Evolutionary conservation across 2,329 filamentous ascomycete species (phyloP).

Genomic region (Chaetomium sp.): DNA sequence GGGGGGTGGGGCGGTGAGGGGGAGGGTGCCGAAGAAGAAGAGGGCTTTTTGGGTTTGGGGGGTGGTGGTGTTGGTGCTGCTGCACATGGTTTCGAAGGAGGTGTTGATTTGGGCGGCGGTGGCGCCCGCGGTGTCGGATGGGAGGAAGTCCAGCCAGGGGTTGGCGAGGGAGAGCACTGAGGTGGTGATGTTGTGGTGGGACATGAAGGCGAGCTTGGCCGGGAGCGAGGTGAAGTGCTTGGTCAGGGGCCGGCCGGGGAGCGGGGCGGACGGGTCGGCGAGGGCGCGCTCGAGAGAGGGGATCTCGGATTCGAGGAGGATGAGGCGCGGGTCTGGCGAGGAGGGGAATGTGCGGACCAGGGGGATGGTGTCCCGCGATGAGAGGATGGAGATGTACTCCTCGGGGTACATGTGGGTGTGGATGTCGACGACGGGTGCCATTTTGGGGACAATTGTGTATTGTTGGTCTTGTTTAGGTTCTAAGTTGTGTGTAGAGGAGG

Average conservation of each 20-base stretch:
- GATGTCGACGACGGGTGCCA: constrained; percentile 59
- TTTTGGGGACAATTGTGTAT: background rate
- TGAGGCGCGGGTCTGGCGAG: constrained; percentile 56
- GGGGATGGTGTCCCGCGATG: constrained; percentile 64
- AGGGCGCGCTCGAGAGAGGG: constrained; percentile 43
- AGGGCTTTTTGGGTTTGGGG: constrained; percentile 30
- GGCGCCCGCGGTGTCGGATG: constrained; percentile 58
- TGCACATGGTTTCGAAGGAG: constrained; percentile 74
- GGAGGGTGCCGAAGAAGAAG: constrained; percentile 80
- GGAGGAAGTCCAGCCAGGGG: constrained; percentile 88
- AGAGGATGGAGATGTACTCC: constrained; percentile 62
- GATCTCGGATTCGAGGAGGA: constrained; percentile 53
- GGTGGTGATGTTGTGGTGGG: constrained; percentile 75
- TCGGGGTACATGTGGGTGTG: constrained; percentile 73
- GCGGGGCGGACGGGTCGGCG: constrained; percentile 54
- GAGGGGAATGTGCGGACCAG: constrained; percentile 68
- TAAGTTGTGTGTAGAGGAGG: background rate
- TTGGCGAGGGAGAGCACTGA: constrained; percentile 90
- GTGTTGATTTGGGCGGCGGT: constrained; percentile 73
- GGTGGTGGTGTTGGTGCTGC: constrained; percentile 71
- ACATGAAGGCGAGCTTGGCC: constrained; percentile 86
- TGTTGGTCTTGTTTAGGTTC: background rate
- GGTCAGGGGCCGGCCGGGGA: constrained; percentile 79
- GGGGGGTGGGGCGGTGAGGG: constrained; percentile 68
- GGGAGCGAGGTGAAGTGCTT: constrained; percentile 78